phyloP scores from a whole-genome alignment of 202 grass and related monocot genomes.

The Tripidium arundinaceum region DNA sequence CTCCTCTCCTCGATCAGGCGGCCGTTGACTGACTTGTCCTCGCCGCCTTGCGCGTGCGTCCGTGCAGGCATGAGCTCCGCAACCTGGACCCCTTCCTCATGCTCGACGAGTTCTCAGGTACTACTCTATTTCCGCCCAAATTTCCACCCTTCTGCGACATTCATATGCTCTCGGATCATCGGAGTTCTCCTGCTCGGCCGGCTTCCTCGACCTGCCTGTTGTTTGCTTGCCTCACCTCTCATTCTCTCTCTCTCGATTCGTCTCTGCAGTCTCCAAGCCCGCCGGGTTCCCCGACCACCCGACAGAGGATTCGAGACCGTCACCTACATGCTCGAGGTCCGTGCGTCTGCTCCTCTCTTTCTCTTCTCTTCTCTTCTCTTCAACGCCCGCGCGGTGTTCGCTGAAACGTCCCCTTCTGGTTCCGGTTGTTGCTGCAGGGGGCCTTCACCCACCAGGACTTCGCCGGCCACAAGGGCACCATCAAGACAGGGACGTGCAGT shows the following conservation, averaged over 20 bases:
- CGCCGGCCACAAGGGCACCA: conserved; percentile 75
- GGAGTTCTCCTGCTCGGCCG: background rate
- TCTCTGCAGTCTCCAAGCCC: conserved; percentile 56
- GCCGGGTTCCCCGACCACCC: conserved; percentile 86
- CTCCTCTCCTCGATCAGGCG: background rate
- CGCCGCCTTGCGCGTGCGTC: background rate
- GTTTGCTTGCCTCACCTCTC: background rate
- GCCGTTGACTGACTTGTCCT: background rate
- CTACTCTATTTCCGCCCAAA: background rate
- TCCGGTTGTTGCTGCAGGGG: conserved; percentile 36
- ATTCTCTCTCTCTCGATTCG: too few species aligned
- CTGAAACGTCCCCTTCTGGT: conserved; percentile 1
- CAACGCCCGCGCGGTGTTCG: conserved; percentile 34
- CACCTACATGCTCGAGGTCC: conserved; percentile 90
- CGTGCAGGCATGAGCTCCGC: conserved; percentile 53
- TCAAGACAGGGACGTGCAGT: conserved; percentile 83
- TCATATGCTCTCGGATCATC: background rate
- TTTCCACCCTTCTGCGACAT: background rate
- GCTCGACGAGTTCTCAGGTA: conserved; percentile 84
- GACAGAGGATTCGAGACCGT: conserved; percentile 93
- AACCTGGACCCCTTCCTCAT: conserved; percentile 87
- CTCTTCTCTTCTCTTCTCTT: background rate
- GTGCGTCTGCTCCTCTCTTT: background rate
- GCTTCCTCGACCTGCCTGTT: background rate
- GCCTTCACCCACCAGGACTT: conserved; percentile 78